Base-by-base conservation (phyloP, 257 asterid genomes). In the Fraxinus americana region DNA sequence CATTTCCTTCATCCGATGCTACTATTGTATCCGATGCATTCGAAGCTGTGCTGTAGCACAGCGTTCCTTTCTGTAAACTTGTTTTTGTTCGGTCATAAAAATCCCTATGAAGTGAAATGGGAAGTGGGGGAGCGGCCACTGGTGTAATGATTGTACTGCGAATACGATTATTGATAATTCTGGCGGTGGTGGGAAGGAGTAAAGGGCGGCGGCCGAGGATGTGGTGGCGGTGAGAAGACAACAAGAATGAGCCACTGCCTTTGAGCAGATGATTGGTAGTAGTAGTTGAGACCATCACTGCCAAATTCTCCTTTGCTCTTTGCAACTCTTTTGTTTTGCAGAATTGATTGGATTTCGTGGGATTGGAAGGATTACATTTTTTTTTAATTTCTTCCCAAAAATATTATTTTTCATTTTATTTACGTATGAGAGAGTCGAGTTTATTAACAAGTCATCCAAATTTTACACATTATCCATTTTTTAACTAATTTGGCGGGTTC, bases 11-110 rank as follows among this genome's bases (percentile, higher is more conserved):
- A 63, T 59, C 87, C 59, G 21, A 43, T 74, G 67, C 59, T 10
- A 66, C 25, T 19, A 73, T 36, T 25, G 75, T 72, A 36, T n/a
- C 50, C 38, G 29, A 77, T 34, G 81, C 71, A 73, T 81, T 83
- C 67, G 78, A n/a, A 34, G 81, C 87, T 48, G 91, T 80, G 83
- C 89, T 83, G 77, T 83, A 82, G 77, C 91, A 85, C 23, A 39
- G 30, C 35, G 23, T 41, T 67, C 75, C 41, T 65, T 57, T 41
- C 8, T 71, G 4, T 59, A 19, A 19, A 2, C 27, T n/a, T 57
- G 57, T 32, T 45, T 69, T 25, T 1, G 82, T 36, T 16, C 13
- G 7, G 32, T n/a, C 3, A 36, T 23, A 50, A 4, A 71, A 71
- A 25, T 29, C 30, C 30, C 36, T 21, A 35, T 34, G 41, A 21